phyloP scores from a whole-genome alignment of 83 land plant genomes.

The Larix sibirica region DNA sequence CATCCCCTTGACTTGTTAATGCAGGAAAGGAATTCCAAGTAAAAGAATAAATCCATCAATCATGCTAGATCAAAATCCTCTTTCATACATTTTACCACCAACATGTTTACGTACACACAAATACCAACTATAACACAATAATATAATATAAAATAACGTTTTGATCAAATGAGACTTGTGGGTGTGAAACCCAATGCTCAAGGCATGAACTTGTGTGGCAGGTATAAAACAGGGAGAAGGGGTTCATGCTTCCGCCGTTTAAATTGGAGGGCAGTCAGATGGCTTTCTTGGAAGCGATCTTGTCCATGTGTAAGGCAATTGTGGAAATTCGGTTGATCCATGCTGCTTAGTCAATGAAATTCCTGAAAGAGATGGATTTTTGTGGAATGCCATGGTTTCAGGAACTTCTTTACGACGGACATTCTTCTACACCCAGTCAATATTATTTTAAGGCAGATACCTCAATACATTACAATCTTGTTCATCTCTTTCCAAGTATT shows the following conservation, averaged over 20 bases:
- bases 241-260: conserved; percentile 11
- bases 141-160: no score
- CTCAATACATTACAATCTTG: conserved; percentile 64
- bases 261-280: conserved; percentile 15
- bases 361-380: conserved; percentile 14
- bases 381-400: conserved; percentile 23
- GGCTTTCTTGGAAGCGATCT: conserved; percentile 20
- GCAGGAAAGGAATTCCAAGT: background rate
- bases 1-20: no score
- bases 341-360: conserved; percentile 5
- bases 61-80: no score
- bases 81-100: no score
- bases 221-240: background rate
- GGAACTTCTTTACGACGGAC: background rate
- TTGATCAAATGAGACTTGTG: conserved; percentile 2
- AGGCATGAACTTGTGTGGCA: conserved; percentile 14
- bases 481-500: conserved; percentile 71
- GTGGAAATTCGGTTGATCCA: conserved; percentile 8
- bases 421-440: no score
- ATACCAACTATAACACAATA: no score
- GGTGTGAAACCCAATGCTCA: background rate
- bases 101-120: no score
- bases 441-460: conserved; percentile 25
- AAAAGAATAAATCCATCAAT: no score
- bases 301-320: conserved; percentile 23